These are phyloP conservation scores for Exserohilum turcica DNA, from an alignment of 2,329 filamentous ascomycete species.

Conservation along the genomic window DNA sequence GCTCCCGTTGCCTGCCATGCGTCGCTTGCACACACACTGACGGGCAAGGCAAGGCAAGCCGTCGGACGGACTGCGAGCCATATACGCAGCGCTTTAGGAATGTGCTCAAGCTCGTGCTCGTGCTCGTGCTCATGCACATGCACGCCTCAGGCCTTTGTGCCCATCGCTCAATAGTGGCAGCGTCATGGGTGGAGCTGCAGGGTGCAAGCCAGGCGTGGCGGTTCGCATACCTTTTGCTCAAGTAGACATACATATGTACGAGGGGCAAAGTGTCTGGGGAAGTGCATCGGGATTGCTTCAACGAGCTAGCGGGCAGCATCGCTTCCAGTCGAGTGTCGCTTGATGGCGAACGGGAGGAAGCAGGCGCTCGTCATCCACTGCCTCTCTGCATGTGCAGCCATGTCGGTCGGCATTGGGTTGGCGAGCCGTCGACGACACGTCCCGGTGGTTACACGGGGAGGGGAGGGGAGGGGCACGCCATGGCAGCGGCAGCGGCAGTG, in stretches of 20 bases:
- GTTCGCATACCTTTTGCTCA: conserved; percentile 19
- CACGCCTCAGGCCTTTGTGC: conserved; percentile 1
- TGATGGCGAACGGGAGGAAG: conserved; percentile 21
- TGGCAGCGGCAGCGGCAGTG: conserved; percentile 1
- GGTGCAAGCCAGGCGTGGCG: conserved; percentile 18
- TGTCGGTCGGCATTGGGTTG: conserved; percentile 18
- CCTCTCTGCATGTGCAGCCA: conserved; percentile 21
- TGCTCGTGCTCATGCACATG: conserved; percentile 3
- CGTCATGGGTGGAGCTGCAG: conserved; percentile 26
- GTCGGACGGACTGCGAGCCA: background rate
- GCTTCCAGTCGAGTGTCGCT: conserved; percentile 12
- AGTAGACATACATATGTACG: too few relatives aligned
- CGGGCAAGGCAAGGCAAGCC: background rate
- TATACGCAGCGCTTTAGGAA: too few relatives aligned
- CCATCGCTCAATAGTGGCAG: background rate
- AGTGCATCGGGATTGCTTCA: conserved; percentile 23
- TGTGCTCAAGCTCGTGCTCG: too few relatives aligned
- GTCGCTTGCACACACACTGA: background rate
- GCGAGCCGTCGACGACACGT: conserved; percentile 7
- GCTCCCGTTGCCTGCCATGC: background rate
- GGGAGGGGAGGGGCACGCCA: conserved; percentile 18
- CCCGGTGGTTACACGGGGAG: conserved; percentile 14
- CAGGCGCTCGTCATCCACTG: conserved; percentile 31
- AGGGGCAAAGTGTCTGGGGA: conserved; percentile 20
- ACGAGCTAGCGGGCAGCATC: conserved; percentile 16